Evolutionary conservation across 2,329 filamentous ascomycete species (phyloP).

Genomic region (Dactylellina leptospora): DNA sequence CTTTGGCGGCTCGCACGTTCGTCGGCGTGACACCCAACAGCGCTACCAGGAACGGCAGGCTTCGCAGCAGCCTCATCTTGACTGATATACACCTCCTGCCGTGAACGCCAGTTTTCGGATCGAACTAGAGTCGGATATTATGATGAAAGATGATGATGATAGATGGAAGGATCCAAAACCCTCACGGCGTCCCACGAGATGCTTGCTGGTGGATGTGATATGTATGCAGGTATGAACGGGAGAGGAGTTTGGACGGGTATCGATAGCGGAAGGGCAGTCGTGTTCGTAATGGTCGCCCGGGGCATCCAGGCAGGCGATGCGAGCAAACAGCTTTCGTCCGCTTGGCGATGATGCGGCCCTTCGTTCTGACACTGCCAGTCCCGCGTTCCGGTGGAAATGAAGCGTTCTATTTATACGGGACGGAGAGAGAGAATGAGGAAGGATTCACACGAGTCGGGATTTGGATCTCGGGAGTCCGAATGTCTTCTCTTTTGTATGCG

Average conservation of each 20-base stretch:
- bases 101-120: slow-evolving; percentile 33
- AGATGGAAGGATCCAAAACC: slow-evolving; percentile 26
- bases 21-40: slow-evolving; percentile 47
- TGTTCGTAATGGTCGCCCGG: slow-evolving; percentile 48
- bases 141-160: slow-evolving; percentile 22
- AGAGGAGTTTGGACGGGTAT: slow-evolving; percentile 15
- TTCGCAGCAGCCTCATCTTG: slow-evolving; percentile 54
- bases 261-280: slow-evolving; percentile 49
- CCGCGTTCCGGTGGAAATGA: slow-evolving; percentile 13
- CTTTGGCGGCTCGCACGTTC: slow-evolving; percentile 18
- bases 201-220: neutral
- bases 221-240: neutral
- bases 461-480: neutral
- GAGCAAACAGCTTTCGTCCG: slow-evolving; percentile 1
- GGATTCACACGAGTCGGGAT: slow-evolving; percentile 1
- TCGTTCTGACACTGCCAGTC: slow-evolving; percentile 13
- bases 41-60: slow-evolving; percentile 53
- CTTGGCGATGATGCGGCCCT: slow-evolving; percentile 29
- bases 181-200: neutral
- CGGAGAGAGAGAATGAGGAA: neutral
- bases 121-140: too few relatives aligned
- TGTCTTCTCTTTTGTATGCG: neutral
- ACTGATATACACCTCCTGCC: slow-evolving; percentile 30
- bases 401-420: slow-evolving; percentile 1
- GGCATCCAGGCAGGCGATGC: slow-evolving; percentile 7